These are phyloP conservation scores for Kodamaea arcana DNA, from an alignment of 1,139 yeast species.

Conservation along the genomic window DNA sequence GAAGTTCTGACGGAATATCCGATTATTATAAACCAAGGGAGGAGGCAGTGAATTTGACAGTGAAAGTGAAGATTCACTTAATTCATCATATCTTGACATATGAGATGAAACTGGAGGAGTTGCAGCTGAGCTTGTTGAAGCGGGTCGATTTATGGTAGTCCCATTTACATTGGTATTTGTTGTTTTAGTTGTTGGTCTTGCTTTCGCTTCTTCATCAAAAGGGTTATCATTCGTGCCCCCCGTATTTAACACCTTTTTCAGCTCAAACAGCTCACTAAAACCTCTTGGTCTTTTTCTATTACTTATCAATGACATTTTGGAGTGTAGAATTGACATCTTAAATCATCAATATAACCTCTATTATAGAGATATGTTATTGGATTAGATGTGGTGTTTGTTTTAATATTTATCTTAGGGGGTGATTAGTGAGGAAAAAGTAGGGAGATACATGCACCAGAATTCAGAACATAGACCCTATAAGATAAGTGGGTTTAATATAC, in stretches of 20 bases:
- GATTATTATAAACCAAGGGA: constrained; percentile 5
- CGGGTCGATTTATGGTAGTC: constrained; percentile 1
- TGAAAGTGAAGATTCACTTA: constrained; percentile 10
- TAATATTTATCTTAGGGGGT: neutral
- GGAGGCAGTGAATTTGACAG: constrained; percentile 11
- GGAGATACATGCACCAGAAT: too few relatives aligned
- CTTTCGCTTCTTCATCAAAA: constrained; percentile 3
- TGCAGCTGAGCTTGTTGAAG: neutral
- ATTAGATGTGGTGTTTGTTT: too few relatives aligned
- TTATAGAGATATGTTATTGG: too few relatives aligned
- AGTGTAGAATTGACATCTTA: constrained; percentile 1
- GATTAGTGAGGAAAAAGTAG: neutral
- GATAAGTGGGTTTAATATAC: too few relatives aligned
- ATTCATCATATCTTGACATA: constrained; percentile 8
- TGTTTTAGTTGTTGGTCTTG: constrained; percentile 8
- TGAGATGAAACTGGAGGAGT: constrained; percentile 5
- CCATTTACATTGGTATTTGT: constrained; percentile 7
- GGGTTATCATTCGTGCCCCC: constrained; percentile 1
- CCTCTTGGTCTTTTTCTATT: constrained; percentile 49
- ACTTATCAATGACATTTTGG: constrained; percentile 28
- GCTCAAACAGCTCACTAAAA: constrained; percentile 39
- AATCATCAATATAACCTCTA: neutral
- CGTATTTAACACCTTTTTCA: constrained; percentile 12
- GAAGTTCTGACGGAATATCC: constrained; percentile 10
- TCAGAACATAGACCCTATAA: too few relatives aligned